Base-by-base conservation (phyloP, 805 yeast genomes). In the Lachancea quebecensis region DNA sequence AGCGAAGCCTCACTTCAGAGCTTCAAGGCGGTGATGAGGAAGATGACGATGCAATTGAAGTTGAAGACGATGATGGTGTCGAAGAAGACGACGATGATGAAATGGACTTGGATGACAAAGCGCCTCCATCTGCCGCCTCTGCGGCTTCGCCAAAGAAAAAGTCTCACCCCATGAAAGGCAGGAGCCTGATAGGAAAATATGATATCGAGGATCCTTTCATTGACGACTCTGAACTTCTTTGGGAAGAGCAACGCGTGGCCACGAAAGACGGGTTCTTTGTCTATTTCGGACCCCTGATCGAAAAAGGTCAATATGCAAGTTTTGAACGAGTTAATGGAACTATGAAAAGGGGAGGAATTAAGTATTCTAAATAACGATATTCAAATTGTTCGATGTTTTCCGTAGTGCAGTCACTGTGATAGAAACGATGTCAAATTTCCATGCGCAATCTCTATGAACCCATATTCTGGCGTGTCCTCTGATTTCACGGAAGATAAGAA, bases 221-320 rank as follows among this genome's bases (percentile, higher is more conserved):
- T 47, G 99, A 93, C 67, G 99, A 93, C 65, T 77, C 87, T 12
- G 99, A 93, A 65, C 69, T 89, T 54, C 76, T 79, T 46, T 85
- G 93, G 85, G 99, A 93, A 65, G 96, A 90, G 62, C 95, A 85
- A 57, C 81, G 95, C 8, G 90, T 91, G 2, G 81, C 91, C 1
- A 89, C 96, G 0, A 85, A 85, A 52, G 98, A 93, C 58, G 99
- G 98, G 1, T 93, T 90, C 61, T 93, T 91, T 54, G 96, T 93
- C 0, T 93, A 81, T 64, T 86, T 89, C 70, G 99, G 99, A 0
- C 95, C 95, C 2, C 68, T 91, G 48, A 79, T 83, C 27, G 90
- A 83, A 39, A 81, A 77, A 40, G 73, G 72, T 12, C 71, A 72
- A 41, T 64, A 67, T 35, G 73, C 76, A 11, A 66, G 72, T 47